A percentile compares a stretch with the other conserved stretches of the same genome.
phyloP scores from a whole-genome alignment of 164 flowering plant genomes.

The Umbellularia californica region DNA sequence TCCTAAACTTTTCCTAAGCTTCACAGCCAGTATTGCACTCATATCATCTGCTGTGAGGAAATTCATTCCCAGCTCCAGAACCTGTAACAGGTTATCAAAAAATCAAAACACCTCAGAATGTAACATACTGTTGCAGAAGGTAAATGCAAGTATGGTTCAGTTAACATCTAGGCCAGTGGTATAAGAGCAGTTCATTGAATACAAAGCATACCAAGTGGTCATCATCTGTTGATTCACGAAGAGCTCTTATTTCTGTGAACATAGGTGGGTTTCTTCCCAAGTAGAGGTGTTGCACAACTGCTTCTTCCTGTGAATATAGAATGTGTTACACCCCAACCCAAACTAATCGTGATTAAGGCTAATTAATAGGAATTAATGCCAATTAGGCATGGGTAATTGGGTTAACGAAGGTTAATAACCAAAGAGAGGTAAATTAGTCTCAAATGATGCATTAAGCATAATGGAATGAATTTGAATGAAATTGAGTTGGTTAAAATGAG shows the following conservation, averaged over 20 bases:
- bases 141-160: background rate
- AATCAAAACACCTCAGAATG: conserved; percentile 1
- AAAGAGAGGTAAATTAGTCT: no score
- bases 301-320: conserved; percentile 49
- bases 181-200: background rate
- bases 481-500: no score
- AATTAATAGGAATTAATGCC: no score
- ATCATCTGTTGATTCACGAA: conserved; percentile 57
- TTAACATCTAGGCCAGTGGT: background rate
- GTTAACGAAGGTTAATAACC: no score
- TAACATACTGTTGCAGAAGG: background rate
- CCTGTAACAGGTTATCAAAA: conserved; percentile 38
- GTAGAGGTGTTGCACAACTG: conserved; percentile 66
- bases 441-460: no score
- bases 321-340: no score
- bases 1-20: conserved; percentile 79
- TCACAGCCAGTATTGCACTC: conserved; percentile 81
- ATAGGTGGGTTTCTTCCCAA: conserved; percentile 87
- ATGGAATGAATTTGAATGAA: no score
- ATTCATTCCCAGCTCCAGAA: conserved; percentile 90
- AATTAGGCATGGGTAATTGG: no score
- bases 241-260: conserved; percentile 81
- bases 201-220: conserved; percentile 75
- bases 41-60: conserved; percentile 94
- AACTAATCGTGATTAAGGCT: no score